Evolutionary conservation across 139 green algal species (phyloP), one percentile per base, ranked within the genome.

Genomic region (Protoeuglena noctilucae): DNA sequence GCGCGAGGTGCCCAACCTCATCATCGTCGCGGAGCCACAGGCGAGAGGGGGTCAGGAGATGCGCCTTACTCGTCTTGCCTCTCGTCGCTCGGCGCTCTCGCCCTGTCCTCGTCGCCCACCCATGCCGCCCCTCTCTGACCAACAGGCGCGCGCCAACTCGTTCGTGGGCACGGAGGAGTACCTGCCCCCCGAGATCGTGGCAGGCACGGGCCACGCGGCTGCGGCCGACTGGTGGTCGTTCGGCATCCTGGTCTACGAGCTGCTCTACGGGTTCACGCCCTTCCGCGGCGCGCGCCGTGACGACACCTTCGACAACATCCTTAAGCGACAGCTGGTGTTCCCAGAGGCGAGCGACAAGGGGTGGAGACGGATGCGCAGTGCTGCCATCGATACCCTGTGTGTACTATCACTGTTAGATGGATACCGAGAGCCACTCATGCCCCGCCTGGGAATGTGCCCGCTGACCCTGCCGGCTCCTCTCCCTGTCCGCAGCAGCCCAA

Each of bases 171-270:
- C 75, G 1, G 82, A 87, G 50, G 82, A 92, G 66, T 93, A 88
- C 60, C 63, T 93, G 56, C 73, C 82, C 3, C 82, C 82, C 2
- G 79, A 88, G 69, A 62, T 93, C 56, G 88, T 95, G 70, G 82
- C 77, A n/a, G 77, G 77, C 18, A 62, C 63, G 9, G 83, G 87
- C 14, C 88, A 94, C 69, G 66, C 52, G 27, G 45, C 41, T 26
- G 60, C 62, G 28, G 79, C 80, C 19, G 84, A 93, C 71, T 91
- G 81, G 82, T 93, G 84, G 84, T 85, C 73, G 28, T 77, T 93
- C 58, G 86, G 91, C 57, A 94, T 98, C 57, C 79, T 98, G 29
- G 75, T 95, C 28, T 92, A 93, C 64, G 91, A 98, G 79, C 78
- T 97, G 53, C 53, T 88, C 28, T 94, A 77, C 58, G 86, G 86